Evolutionary conservation across 805 yeast species (phyloP).

Genomic region (Huiozyma sinensis): DNA sequence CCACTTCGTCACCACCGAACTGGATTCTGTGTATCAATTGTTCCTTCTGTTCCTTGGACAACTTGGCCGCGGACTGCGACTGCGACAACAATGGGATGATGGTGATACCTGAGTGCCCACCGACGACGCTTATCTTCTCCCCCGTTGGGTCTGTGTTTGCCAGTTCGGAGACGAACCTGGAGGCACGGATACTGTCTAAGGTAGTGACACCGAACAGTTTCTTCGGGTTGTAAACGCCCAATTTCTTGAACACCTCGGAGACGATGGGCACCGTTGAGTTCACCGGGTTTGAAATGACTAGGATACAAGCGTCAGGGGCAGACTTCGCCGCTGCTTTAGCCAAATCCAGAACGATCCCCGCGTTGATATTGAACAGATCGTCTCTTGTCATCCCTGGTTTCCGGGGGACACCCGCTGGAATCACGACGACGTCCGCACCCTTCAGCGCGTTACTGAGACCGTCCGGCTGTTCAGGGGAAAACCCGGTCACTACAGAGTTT

Average conservation of each 20-base stretch:
- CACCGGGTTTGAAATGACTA: conserved; percentile 88
- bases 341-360: conserved; percentile 87
- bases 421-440: conserved; percentile 65
- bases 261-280: conserved; percentile 96
- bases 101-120: conserved; percentile 96
- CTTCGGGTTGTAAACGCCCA: conserved; percentile 28
- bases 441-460: conserved; percentile 66
- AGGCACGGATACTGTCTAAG: conserved; percentile 80
- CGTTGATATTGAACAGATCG: conserved; percentile 91
- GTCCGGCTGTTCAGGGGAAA: conserved; percentile 63
- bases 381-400: conserved; percentile 99
- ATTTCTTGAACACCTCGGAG: conserved; percentile 42
- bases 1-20: conserved; percentile 95
- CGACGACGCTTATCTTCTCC: conserved; percentile 80
- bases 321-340: conserved; percentile 75
- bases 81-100: conserved; percentile 89
- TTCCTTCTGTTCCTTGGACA: conserved; percentile 47
- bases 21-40: conserved; percentile 77
- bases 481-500: conserved; percentile 79
- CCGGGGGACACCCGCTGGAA: conserved; percentile 98
- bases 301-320: conserved; percentile 76
- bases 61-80: conserved; percentile 55
- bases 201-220: conserved; percentile 94
- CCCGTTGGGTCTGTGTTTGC: conserved; percentile 53
- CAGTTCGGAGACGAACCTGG: conserved; percentile 60